phyloP scores from a whole-genome alignment of 331 rosid species.

The Erythrophleum ivorense region DNA sequence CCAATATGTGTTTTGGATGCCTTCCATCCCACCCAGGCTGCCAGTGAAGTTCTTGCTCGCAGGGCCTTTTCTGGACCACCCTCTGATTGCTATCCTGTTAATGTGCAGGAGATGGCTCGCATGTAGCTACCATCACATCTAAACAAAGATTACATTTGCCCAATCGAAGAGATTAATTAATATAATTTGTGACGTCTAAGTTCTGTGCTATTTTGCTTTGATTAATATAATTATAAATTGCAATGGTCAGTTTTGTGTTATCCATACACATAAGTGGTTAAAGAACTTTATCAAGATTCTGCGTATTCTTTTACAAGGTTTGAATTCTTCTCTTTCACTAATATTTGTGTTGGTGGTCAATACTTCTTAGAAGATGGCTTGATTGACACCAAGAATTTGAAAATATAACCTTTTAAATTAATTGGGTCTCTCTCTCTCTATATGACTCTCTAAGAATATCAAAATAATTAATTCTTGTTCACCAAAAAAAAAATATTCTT shows the following conservation, averaged over 20 bases:
- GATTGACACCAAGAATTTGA: too few species aligned
- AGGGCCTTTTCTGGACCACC: slow-evolving; percentile 24
- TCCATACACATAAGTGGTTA: not conserved
- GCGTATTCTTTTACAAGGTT: too few species aligned
- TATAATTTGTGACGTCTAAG: not conserved
- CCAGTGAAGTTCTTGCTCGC: slow-evolving; percentile 26
- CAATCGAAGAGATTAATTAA: not conserved
- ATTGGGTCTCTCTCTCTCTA: too few species aligned
- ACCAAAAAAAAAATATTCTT: too few species aligned
- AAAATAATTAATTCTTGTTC: too few species aligned
- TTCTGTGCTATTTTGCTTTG: not conserved
- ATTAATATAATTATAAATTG: not conserved
- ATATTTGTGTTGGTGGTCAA: too few species aligned
- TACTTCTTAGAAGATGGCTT: too few species aligned
- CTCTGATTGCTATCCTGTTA: slow-evolving; percentile 38
- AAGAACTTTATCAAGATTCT: not conserved
- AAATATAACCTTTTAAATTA: too few species aligned
- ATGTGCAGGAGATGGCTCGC: slow-evolving; percentile 45
- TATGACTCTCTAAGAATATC: too few species aligned
- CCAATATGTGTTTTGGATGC: slow-evolving; percentile 50
- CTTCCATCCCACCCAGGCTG: slow-evolving; percentile 43
- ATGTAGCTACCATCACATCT: not conserved
- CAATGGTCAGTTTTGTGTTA: not conserved
- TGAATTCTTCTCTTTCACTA: too few species aligned
- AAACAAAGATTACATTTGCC: not conserved